Percentiles rank a stretch among this genome's conserved stretches.
Conservation (phyloP, 768 basidiomycete species). For the Mrakia blollopis region DNA sequence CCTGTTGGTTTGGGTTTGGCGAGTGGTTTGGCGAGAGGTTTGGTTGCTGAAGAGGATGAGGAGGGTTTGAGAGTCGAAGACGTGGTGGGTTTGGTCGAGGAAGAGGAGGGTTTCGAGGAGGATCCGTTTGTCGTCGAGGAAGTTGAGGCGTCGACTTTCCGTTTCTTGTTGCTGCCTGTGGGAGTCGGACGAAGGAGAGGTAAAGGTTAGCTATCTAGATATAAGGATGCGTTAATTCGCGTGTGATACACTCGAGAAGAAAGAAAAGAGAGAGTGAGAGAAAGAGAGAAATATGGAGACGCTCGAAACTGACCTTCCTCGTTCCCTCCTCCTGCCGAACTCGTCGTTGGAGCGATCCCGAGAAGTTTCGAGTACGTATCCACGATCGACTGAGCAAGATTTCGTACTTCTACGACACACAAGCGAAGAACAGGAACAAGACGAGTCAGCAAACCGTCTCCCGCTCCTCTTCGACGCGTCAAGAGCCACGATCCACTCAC, state of each 20-base stretch:
- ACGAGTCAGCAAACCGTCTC: neutral
- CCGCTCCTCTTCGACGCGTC: neutral
- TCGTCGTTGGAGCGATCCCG: neutral
- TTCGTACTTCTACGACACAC: neutral
- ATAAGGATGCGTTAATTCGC: too few species aligned
- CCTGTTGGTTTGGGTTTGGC: neutral
- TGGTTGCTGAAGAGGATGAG: neutral
- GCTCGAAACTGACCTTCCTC: neutral
- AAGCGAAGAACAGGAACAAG: neutral
- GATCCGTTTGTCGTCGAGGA: constrained; percentile 22
- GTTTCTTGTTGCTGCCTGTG: constrained; percentile 60
- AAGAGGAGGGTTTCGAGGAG: constrained; percentile 9
- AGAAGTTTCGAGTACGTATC: neutral
- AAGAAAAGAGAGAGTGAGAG: neutral
- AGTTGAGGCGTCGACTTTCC: constrained; percentile 45
- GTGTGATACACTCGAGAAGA: neutral
- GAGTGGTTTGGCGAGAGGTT: neutral
- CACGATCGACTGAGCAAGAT: neutral
- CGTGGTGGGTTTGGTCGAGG: neutral
- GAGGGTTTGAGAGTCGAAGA: constrained; percentile 17
- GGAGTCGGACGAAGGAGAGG: neutral
- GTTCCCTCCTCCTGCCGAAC: neutral
- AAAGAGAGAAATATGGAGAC: too few species aligned
- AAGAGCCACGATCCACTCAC: neutral
- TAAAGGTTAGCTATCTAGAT: neutral